Percentiles rank a stretch among this genome's conserved stretches.
Conservation (phyloP, 1,284 basidiomycete genomes). For the Trichosporon sp. region DNA sequence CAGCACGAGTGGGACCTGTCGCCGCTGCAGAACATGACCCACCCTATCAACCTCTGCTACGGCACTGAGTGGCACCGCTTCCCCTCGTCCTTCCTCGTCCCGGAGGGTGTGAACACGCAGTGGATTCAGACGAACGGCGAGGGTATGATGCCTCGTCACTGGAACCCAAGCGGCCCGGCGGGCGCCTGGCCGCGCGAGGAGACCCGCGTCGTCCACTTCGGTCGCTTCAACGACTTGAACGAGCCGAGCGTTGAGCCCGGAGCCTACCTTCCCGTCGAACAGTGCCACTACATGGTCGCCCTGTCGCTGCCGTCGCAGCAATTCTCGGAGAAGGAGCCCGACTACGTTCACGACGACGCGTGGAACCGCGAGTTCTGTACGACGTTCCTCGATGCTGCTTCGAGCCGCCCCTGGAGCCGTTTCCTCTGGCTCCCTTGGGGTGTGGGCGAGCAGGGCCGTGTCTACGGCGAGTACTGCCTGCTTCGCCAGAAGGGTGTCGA, state of each 20-base stretch:
- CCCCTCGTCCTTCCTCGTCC: constrained; percentile 85
- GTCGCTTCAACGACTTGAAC: constrained; percentile 86
- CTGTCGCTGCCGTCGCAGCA: constrained; percentile 75
- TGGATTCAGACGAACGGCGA: constrained; percentile 89
- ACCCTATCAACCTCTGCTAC: constrained; percentile 72
- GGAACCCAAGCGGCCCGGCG: constrained; percentile 37
- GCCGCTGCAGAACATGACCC: constrained; percentile 68
- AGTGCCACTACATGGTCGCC: constrained; percentile 85
- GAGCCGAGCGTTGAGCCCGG: constrained; percentile 66
- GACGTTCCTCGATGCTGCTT: constrained; percentile 77
- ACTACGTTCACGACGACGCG: constrained; percentile 61
- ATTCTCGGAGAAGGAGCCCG: constrained; percentile 68
- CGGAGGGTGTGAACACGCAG: constrained; percentile 75
- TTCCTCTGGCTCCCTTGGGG: constrained; percentile 74
- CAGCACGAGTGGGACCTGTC: constrained; percentile 68
- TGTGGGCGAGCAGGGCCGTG: constrained; percentile 52
- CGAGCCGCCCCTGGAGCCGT: constrained; percentile 71
- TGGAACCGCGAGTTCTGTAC: constrained; percentile 78
- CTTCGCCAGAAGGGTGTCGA: constrained; percentile 45
- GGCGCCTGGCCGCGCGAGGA: constrained; percentile 67
- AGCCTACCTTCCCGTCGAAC: constrained; percentile 71
- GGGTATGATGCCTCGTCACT: constrained; percentile 76
- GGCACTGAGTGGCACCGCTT: constrained; percentile 97
- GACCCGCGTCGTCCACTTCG: constrained; percentile 65
- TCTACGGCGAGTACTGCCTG: constrained; percentile 62